Percentiles rank a stretch among this genome's conserved stretches.
phyloP scores from a whole-genome alignment of 345 rosid genomes.

The Eutrema yunnanense region DNA sequence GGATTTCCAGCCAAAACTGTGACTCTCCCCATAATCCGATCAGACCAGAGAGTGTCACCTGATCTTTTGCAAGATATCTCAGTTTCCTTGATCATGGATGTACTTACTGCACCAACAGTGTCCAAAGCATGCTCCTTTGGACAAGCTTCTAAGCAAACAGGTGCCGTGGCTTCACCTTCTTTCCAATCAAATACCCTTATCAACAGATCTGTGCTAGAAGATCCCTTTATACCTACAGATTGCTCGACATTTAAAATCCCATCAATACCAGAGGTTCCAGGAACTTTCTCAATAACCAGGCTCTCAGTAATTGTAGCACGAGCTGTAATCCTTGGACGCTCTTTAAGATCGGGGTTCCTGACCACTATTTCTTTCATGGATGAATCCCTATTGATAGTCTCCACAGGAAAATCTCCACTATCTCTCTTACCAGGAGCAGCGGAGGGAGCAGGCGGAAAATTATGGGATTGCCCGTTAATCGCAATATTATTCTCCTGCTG shows the following conservation, averaged over 20 bases:
- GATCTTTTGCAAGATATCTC: conserved; percentile 74
- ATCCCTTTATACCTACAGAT: conserved; percentile 49
- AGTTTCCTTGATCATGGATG: conserved; percentile 71
- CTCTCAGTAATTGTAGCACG: conserved; percentile 69
- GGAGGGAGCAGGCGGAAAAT: conserved; percentile 35
- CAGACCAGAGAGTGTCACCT: conserved; percentile 80
- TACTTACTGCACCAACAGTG: conserved; percentile 57
- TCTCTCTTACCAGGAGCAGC: conserved; percentile 39
- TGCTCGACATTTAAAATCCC: conserved; percentile 53
- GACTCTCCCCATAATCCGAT: conserved; percentile 78
- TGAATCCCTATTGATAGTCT: conserved; percentile 36
- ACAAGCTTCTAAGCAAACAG: conserved; percentile 87
- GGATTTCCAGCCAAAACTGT: conserved; percentile 96
- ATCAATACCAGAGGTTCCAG: conserved; percentile 43
- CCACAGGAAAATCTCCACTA: conserved; percentile 40
- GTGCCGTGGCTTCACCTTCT: conserved; percentile 54
- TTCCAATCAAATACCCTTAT: conserved; percentile 86
- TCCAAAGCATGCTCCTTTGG: conserved; percentile 80
- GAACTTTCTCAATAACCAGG: conserved; percentile 85
- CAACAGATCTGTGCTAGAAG: conserved; percentile 42
- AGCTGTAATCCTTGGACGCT: conserved; percentile 73
- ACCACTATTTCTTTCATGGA: conserved; percentile 41
- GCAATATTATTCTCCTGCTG: conserved; percentile 45
- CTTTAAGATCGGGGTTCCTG: conserved; percentile 54
- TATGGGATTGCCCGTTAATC: conserved; percentile 36